Conservation (phyloP, 441 rosid genomes). For the Corymbia citriodora region DNA sequence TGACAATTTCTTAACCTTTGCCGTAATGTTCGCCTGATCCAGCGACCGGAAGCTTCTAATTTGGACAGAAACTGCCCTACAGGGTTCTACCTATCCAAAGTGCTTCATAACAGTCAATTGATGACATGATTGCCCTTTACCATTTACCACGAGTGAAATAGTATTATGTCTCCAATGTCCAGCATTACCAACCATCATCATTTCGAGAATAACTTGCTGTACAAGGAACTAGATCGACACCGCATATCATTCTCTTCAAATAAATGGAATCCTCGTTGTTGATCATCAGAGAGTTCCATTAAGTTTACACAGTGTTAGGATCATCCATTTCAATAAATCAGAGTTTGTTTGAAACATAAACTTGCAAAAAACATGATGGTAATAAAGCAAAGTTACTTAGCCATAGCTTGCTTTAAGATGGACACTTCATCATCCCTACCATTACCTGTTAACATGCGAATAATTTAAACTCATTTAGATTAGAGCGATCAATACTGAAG, state of each 20-base stretch:
- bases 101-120: not conserved
- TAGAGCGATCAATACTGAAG: not conserved
- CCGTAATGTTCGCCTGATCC: not conserved
- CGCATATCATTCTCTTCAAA: not conserved
- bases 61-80: not conserved
- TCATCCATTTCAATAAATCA: not conserved
- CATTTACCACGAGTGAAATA: not conserved
- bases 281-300: not conserved
- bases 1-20: not conserved
- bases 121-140: not conserved
- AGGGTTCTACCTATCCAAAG: not conserved
- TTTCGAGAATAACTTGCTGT: not conserved
- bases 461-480: not conserved
- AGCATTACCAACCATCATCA: not conserved
- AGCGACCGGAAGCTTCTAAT: not conserved
- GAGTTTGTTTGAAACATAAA: not conserved
- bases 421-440: not conserved
- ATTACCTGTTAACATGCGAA: not conserved
- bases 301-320: not conserved
- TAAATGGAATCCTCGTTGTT: not conserved
- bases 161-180: not conserved
- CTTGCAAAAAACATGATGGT: not conserved
- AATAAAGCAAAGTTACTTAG: not conserved
- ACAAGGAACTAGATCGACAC: not conserved
- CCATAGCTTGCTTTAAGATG: not conserved